Conservation (phyloP, 73 alveolate species). For the Stentor coeruleus region DNA sequence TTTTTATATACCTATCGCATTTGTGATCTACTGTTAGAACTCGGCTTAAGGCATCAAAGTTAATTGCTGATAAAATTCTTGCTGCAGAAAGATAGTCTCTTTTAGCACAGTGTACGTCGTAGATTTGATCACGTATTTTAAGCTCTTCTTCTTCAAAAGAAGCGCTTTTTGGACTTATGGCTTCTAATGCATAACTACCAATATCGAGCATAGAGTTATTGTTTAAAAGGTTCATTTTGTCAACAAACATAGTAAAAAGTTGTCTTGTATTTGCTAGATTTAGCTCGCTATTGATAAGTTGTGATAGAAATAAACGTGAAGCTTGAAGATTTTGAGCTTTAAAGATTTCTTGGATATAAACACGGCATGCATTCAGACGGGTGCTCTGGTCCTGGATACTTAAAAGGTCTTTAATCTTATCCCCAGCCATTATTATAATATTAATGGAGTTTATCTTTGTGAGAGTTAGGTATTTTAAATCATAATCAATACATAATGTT, state of each 20-base stretch:
- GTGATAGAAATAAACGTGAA: too few relatives aligned
- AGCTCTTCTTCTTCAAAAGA: slow-evolving; percentile 55
- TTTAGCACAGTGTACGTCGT: slow-evolving; percentile 56
- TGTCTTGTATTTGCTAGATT: neutral
- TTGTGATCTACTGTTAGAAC: slow-evolving; percentile 41
- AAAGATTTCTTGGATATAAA: too few relatives aligned
- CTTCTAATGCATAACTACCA: slow-evolving; percentile 38
- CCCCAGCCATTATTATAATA: too few relatives aligned
- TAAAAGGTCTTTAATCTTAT: too few relatives aligned
- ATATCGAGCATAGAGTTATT: slow-evolving; percentile 38
- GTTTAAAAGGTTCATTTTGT: slow-evolving; percentile 27
- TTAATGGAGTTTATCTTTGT: too few relatives aligned
- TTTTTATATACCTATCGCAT: slow-evolving; percentile 38
- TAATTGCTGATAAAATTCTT: slow-evolving; percentile 42
- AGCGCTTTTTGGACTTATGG: slow-evolving; percentile 28
- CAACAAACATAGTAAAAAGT: neutral
- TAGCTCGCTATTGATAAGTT: neutral
- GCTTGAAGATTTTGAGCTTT: too few relatives aligned
- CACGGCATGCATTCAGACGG: too few relatives aligned
- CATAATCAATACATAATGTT: too few relatives aligned
- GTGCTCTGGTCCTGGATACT: too few relatives aligned
- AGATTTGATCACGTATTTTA: slow-evolving; percentile 40
- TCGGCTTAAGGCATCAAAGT: slow-evolving; percentile 43
- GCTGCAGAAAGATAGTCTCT: slow-evolving; percentile 48
- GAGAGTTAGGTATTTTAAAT: too few relatives aligned